Evolutionary conservation across 2,329 filamentous ascomycete species (phyloP), one percentile per base, ranked within the genome.

Genomic region (Penicillium sp.): DNA sequence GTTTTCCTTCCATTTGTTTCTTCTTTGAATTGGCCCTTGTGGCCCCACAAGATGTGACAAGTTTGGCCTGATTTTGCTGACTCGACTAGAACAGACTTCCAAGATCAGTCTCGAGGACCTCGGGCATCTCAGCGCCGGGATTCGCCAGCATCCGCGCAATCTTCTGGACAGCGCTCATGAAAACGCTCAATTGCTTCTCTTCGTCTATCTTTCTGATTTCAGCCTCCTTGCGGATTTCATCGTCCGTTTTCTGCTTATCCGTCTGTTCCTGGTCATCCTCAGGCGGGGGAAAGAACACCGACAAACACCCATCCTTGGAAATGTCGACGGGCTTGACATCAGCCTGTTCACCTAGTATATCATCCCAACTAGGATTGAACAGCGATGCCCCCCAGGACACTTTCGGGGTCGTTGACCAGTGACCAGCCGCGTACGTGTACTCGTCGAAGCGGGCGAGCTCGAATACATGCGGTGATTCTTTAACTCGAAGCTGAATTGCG

Each of bases 381-480:
- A 78, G 50, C 0, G 69, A 71, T 17, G 70, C 73, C 2, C 74
- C 74, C 76, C 75, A 79, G 2, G 69, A 69, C 15, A 71, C 54
- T 15, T 37, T 72, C 3, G 61, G 65, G 3, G 68, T 31, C 15
- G 35, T 42, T 6, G 35, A 33, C 58, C 56, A 60, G 5, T 45
- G 40, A 2, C 37, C 27, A 29, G 23, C 21, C 13, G 29, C 25
- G 3, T 12, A 25, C 6, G 17, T 48, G 15, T 76, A 77, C 35
- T 72, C 65, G 54, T 80, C 77, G 53, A 77, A 78, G 6, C 77
- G 73, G 9, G 75, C 71, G 35, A 80, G 66, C 57, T 79, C 78
- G n/a, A 80, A 68, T 9, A 74, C 68, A 53, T 76, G 77, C 2
- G 73, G 70, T 0, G 76, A 78, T 7, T 69, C 67, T 54, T 73